Evolutionary conservation across 768 basidiomycete genomes (phyloP).

Genomic region (Trametes punicea): DNA sequence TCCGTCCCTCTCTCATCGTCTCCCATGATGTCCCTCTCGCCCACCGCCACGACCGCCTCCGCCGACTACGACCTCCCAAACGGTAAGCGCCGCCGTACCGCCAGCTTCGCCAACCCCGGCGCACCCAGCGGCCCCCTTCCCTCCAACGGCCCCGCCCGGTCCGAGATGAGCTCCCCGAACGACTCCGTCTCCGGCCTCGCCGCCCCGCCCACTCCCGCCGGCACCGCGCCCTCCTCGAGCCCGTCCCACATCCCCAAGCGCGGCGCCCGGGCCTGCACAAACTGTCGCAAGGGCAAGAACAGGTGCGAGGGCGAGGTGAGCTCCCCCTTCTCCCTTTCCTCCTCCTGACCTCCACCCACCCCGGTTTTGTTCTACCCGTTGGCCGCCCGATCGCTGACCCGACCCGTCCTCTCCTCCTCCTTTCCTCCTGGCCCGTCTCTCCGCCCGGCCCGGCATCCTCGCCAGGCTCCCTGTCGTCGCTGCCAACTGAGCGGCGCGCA

Average conservation of each 20-base stretch:
- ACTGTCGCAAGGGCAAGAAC: slow-evolving; percentile 90
- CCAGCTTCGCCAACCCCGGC: slow-evolving; percentile 7
- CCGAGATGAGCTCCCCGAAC: slow-evolving; percentile 22
- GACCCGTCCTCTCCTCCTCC: slow-evolving; percentile 45
- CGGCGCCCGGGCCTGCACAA: slow-evolving; percentile 85
- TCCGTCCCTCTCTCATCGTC: slow-evolving; percentile 4
- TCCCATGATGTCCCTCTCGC: slow-evolving; percentile 29
- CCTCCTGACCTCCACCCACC: not conserved
- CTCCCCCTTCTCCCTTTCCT: slow-evolving; percentile 25
- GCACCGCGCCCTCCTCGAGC: slow-evolving; percentile 65
- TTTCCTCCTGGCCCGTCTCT: slow-evolving; percentile 51
- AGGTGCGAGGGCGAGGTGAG: slow-evolving; percentile 87
- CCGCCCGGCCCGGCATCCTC: slow-evolving; percentile 67
- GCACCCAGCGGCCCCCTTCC: slow-evolving; percentile 14
- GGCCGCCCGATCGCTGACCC: slow-evolving; percentile 7
- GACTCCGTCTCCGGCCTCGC: slow-evolving; percentile 14
- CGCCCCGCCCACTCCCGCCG: slow-evolving; percentile 16
- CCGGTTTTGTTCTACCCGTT: not conserved
- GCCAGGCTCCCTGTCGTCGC: slow-evolving; percentile 82
- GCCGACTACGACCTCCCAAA: slow-evolving; percentile 25
- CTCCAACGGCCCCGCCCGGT: slow-evolving; percentile 15
- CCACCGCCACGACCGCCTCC: slow-evolving; percentile 21
- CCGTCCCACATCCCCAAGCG: slow-evolving; percentile 79
- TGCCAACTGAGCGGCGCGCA: slow-evolving; percentile 78
- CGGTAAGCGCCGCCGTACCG: slow-evolving; percentile 27